Conservation (phyloP, 202 grass and related monocot species). For the Setaria viridis region DNA sequence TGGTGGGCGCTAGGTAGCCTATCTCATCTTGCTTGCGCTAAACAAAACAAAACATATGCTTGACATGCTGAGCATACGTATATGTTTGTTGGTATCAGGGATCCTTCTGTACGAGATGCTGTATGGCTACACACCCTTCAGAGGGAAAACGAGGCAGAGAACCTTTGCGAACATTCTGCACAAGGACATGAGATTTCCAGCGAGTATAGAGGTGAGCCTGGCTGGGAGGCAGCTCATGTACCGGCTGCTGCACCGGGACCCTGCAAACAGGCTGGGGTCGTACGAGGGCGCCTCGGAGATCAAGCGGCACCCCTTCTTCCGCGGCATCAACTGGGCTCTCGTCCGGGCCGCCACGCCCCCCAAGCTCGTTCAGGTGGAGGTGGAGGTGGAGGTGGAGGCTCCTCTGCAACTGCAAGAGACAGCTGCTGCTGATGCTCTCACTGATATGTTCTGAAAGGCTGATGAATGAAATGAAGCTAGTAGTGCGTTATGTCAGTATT, state of each 20-base stretch:
- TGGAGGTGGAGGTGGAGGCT: no score
- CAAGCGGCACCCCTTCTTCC: conserved; percentile 83
- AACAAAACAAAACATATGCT: background rate
- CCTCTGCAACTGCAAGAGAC: background rate
- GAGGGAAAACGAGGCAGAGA: conserved; percentile 95
- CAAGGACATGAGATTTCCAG: conserved; percentile 88
- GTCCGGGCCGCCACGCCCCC: conserved; percentile 49
- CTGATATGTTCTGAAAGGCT: background rate
- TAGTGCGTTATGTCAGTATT: background rate
- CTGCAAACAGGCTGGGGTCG: conserved; percentile 76
- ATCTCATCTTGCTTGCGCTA: background rate
- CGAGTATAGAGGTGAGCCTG: conserved; percentile 78
- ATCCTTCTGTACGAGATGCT: conserved; percentile 95
- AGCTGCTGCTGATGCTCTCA: background rate
- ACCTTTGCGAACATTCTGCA: conserved; percentile 95
- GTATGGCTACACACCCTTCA: conserved; percentile 93
- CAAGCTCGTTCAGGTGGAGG: background rate
- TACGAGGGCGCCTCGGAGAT: conserved; percentile 77
- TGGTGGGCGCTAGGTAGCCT: conserved; percentile 90
- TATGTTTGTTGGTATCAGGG: conserved; percentile 45
- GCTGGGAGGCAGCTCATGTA: conserved; percentile 81
- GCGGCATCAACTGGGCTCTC: conserved; percentile 86
- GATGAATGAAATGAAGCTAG: background rate
- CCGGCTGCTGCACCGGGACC: conserved; percentile 74
- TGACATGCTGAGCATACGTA: background rate